These are phyloP conservation scores for Cyclotella sp. DNA, from an alignment of 108 stramenopile genomes.

Conservation along the genomic window DNA sequence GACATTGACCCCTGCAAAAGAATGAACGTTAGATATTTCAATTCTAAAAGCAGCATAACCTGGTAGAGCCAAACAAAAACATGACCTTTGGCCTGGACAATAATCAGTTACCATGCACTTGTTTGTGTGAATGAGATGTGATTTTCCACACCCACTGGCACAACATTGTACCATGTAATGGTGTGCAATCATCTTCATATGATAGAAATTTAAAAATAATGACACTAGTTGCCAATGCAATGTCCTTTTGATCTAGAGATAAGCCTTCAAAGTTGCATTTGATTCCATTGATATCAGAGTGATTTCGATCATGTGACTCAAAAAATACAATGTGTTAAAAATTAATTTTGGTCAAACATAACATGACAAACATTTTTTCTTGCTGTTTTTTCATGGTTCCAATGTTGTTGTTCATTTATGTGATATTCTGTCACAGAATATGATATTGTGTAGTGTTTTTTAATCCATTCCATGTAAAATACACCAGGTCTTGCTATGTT, in stretches of 20 bases:
- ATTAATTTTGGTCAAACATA: too few species aligned
- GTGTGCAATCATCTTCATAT: constrained; percentile 6
- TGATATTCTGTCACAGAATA: too few species aligned
- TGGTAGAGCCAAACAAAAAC: not conserved
- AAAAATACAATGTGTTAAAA: too few species aligned
- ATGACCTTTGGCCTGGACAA: not conserved
- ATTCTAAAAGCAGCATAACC: not conserved
- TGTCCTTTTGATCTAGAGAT: not conserved
- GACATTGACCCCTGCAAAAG: not conserved
- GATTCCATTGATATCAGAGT: too few species aligned
- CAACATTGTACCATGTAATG: constrained; percentile 14
- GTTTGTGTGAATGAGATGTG: not conserved
- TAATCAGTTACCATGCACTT: too few species aligned
- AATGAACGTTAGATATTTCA: not conserved
- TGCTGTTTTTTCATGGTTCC: too few species aligned
- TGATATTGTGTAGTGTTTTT: too few species aligned
- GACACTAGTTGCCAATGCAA: not conserved
- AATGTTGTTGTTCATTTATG: too few species aligned
- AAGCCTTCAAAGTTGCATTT: not conserved
- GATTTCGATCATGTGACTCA: too few species aligned
- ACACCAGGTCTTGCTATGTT: too few species aligned
- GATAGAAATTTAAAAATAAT: constrained; percentile 19
- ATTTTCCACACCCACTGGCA: constrained; percentile 13
- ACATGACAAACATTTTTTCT: too few species aligned
- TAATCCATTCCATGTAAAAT: not conserved